Evolutionary conservation across 331 rosid genomes (phyloP), one percentile per base, ranked within the genome.

Genomic region (Pyracantha coccinea): DNA sequence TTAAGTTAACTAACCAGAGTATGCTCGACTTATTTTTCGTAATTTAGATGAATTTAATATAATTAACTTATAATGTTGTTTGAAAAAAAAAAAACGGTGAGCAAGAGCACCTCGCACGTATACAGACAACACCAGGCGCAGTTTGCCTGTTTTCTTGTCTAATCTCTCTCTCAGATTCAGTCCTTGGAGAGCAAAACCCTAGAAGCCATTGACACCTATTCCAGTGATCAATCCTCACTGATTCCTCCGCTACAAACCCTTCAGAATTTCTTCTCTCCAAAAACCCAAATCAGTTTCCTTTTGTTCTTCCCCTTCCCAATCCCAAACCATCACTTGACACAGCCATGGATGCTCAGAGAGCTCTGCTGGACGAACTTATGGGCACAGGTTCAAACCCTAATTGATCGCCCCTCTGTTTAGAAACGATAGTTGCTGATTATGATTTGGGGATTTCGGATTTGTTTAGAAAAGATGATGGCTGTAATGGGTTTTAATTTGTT

Each of bases 321-420:
- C 2, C 32, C 68, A 31, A 74, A 75, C 19, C 75, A 7, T 47
- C 54, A 17, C 31, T 17, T 57, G 35, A 16, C 61, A 14, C 20
- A 70, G 82, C 75, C 85, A 95, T 95, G 99, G 98, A 95, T 68
- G 99, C 99, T 65, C 99, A 95, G 83, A 84, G 99, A 90, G 99
- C 99, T 81, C 89, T 95, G 16, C 93, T 92, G 2, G 99, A 95
- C 72, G 99, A 95, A 83, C 98, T 95, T 79, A 92, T 95, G 99
- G 99, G 99, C 74, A 4, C 97, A 81, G 97, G 99, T 95, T 74
- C 31, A 16, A 54, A 69, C 35, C 75, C 53, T 41, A 61, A 29
- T 17, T 32, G 14, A 11, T 69, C 23, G 23, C 20, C 50, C 21
- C 19, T 25, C 15, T 19, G 17, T 66, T 52, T 50, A 3, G 55